Percentiles rank a stretch among this genome's conserved stretches.
Conservation (phyloP, 2,329 filamentous ascomycete genomes). For the Fusarium camptoceras region DNA sequence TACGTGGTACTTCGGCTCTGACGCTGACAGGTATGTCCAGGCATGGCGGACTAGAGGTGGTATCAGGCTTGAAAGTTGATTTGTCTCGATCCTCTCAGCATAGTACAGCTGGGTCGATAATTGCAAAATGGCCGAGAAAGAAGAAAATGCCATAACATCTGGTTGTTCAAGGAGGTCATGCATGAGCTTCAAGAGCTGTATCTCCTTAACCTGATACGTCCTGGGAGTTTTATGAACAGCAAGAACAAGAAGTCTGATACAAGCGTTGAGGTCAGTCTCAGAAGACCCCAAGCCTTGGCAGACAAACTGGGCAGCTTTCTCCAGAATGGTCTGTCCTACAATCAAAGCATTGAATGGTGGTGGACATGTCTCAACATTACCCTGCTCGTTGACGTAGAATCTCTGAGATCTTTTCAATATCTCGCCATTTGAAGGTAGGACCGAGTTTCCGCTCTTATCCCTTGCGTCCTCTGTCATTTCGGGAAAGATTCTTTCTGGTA, state of each 20-base stretch:
- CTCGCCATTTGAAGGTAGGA: slow-evolving; percentile 54
- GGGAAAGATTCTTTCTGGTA: slow-evolving; percentile 73
- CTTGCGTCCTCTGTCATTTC: slow-evolving; percentile 18
- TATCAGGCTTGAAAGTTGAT: slow-evolving; percentile 72
- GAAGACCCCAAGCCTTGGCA: slow-evolving; percentile 59
- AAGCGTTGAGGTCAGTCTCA: slow-evolving; percentile 64
- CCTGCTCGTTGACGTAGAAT: slow-evolving; percentile 78
- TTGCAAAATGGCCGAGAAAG: slow-evolving; percentile 69
- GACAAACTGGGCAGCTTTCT: slow-evolving; percentile 66
- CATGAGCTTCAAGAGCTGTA: slow-evolving; percentile 63
- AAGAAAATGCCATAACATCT: slow-evolving; percentile 60
- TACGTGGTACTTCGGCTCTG: slow-evolving; percentile 91
- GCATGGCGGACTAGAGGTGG: slow-evolving; percentile 76
- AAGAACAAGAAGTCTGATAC: slow-evolving; percentile 69
- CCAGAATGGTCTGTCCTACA: slow-evolving; percentile 72
- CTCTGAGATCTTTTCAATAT: slow-evolving; percentile 70
- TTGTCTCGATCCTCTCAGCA: slow-evolving; percentile 61
- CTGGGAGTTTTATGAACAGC: slow-evolving; percentile 65
- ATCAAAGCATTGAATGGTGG: slow-evolving; percentile 69
- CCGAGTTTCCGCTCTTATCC: slow-evolving; percentile 5
- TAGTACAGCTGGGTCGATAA: slow-evolving; percentile 68
- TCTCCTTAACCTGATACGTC: slow-evolving; percentile 58
- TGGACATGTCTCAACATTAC: slow-evolving; percentile 71
- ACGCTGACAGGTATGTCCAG: slow-evolving; percentile 85
- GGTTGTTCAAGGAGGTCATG: slow-evolving; percentile 58